phyloP scores from a whole-genome alignment of 148 eudicot species.

The Spergularia marina region DNA sequence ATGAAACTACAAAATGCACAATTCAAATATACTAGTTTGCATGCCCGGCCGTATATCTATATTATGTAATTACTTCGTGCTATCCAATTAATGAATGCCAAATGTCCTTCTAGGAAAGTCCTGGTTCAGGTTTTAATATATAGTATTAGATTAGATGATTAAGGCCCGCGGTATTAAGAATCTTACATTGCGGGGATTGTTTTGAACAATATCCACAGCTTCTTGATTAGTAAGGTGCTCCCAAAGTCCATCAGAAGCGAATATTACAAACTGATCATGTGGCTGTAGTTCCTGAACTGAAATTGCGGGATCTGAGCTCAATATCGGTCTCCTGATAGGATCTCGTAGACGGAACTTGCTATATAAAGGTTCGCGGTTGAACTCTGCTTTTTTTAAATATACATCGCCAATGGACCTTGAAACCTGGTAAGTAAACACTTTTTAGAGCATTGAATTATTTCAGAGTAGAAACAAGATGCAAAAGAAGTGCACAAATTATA shows the following conservation, averaged over 20 bases:
- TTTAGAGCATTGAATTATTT: background rate
- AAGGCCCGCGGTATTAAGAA: slow-evolving; percentile 2
- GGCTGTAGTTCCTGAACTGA: slow-evolving; percentile 54
- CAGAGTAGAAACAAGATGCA: background rate
- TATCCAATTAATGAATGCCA: too few species aligned
- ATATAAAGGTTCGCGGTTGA: slow-evolving; percentile 69
- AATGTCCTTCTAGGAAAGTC: too few species aligned
- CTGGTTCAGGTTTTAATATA: too few species aligned
- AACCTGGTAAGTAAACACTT: slow-evolving; percentile 36
- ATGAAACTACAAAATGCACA: background rate
- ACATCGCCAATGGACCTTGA: slow-evolving; percentile 85
- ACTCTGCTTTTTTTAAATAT: slow-evolving; percentile 68
- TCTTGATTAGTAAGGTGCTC: slow-evolving; percentile 85
- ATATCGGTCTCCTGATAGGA: slow-evolving; percentile 67
- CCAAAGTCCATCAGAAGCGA: slow-evolving; percentile 88
- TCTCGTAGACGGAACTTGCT: slow-evolving; percentile 72
- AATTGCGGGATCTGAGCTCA: slow-evolving; percentile 78
- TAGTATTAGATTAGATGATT: too few species aligned
- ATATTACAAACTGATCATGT: slow-evolving; percentile 72
- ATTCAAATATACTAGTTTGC: background rate
- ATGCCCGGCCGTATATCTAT: too few species aligned
- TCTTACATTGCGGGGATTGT: slow-evolving; percentile 59
- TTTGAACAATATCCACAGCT: slow-evolving; percentile 74
- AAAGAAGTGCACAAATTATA: background rate
- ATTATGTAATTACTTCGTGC: too few species aligned